Base-by-base conservation (phyloP, 2,329 filamentous ascomycete species). In the Lachnellula subtilissima region DNA sequence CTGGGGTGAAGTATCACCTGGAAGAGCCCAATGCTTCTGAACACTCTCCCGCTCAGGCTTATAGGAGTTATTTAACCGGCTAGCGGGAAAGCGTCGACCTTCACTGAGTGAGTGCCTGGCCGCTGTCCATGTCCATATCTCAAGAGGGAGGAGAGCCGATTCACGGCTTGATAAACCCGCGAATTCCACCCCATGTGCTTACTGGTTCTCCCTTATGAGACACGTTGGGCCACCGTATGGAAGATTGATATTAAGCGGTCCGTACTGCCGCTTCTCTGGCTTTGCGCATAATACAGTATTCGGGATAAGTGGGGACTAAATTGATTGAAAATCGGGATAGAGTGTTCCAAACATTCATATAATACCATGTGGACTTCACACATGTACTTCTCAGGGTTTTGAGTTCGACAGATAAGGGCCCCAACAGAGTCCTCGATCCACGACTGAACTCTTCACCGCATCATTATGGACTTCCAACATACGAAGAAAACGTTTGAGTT, bases 401-500 rank as follows among this genome's bases (percentile, higher is more conserved):
- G 55, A 57, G 14, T 48, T 52, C 45, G 52, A 45, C 37, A 32
- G 35, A 32, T 32, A 52, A 54, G 42, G 43, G 46, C 55, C 52
- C 48, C 55, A 57, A 42, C 46, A 57, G 51, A 46, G 37, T 50
- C 52, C 40, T 36, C 37, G 36, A 22, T 35, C 51, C 43, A 54
- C 55, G 37, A 25, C 45, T 32, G 23, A 22, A 17, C 45, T 39
- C 49, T 43, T 37, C 50, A 48, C 43, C 17, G 19, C 35, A 28
- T 49, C 50, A 55, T 19, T 22, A 62, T 62, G 60, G 58, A 60
- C 48, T 62, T 60, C 53, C 58, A 62, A 52, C 55, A 39, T 35
- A 60, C 55, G 25, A 57, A 60, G 54, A 35, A 40, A 45, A 61
- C 58, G 42, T 61, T 61, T 43, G 57, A 57, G 53, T 42, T 61